phyloP scores from a whole-genome alignment of 768 basidiomycete species.

The Boletus edulis region DNA sequence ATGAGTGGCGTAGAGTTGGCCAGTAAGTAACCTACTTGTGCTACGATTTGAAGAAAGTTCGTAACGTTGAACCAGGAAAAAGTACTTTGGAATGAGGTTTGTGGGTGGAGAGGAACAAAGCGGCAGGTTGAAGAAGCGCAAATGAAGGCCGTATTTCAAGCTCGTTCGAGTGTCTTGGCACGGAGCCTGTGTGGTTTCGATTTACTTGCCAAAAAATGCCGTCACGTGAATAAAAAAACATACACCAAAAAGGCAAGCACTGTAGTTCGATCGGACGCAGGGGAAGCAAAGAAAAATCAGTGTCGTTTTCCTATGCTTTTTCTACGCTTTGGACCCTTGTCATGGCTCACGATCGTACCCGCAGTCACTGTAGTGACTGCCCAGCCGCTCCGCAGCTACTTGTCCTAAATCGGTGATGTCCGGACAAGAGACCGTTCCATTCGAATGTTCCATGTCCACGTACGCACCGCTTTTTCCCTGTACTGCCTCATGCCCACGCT shows the following conservation, averaged over 20 bases:
- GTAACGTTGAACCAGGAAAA: background rate
- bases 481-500: constrained; percentile 9
- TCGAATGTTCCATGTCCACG: constrained; percentile 27
- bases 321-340: background rate
- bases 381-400: background rate
- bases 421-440: constrained; percentile 18
- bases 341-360: background rate
- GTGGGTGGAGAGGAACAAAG: background rate
- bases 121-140: background rate
- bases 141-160: constrained; percentile 5
- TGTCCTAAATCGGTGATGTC: constrained; percentile 11
- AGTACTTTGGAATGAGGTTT: background rate
- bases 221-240: background rate
- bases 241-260: constrained; percentile 10
- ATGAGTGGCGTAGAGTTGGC: constrained; percentile 7
- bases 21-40: constrained; percentile 7
- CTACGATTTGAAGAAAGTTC: background rate
- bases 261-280: constrained; percentile 1
- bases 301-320: background rate
- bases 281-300: background rate
- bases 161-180: background rate
- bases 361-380: background rate
- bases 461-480: background rate
- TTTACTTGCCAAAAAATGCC: no score
- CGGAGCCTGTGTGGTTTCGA: background rate